Percentiles rank a stretch among this genome's conserved stretches.
phyloP scores from a whole-genome alignment of 805 yeast genomes.

The Schwanniomyces polymorphus region DNA sequence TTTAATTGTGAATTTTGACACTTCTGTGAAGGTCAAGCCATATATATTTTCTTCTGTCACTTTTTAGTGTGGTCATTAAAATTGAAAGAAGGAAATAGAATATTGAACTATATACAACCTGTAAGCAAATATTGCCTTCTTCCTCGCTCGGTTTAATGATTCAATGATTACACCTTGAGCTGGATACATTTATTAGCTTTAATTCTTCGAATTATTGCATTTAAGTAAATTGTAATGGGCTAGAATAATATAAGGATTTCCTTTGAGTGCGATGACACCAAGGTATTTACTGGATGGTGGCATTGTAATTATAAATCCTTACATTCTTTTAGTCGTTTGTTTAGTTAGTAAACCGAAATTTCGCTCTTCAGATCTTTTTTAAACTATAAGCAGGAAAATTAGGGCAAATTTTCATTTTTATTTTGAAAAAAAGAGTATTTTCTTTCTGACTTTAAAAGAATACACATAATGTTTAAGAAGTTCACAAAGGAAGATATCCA shows the following conservation, averaged over 20 bases:
- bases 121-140: constrained; percentile 30
- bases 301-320: constrained; percentile 47
- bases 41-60: constrained; percentile 16
- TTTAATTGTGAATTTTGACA: constrained; percentile 10
- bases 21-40: constrained; percentile 33
- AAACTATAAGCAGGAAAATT: background rate
- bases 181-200: constrained; percentile 28
- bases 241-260: constrained; percentile 34
- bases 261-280: constrained; percentile 49
- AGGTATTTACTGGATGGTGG: constrained; percentile 38
- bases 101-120: background rate
- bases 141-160: constrained; percentile 47
- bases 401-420: background rate
- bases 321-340: constrained; percentile 18
- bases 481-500: constrained; percentile 86
- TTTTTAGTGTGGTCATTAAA: constrained; percentile 21
- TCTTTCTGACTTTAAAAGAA: background rate
- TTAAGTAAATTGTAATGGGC: constrained; percentile 34
- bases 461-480: constrained; percentile 48
- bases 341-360: background rate
- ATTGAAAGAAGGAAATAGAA: constrained; percentile 2
- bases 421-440: background rate
- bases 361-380: background rate
- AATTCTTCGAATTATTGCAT: background rate
- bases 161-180: constrained; percentile 41